Evolutionary conservation across 176 grass and related monocot genomes (phyloP), one percentile per base, ranked within the genome.

Genomic region (Eragrostis nindensis): DNA sequence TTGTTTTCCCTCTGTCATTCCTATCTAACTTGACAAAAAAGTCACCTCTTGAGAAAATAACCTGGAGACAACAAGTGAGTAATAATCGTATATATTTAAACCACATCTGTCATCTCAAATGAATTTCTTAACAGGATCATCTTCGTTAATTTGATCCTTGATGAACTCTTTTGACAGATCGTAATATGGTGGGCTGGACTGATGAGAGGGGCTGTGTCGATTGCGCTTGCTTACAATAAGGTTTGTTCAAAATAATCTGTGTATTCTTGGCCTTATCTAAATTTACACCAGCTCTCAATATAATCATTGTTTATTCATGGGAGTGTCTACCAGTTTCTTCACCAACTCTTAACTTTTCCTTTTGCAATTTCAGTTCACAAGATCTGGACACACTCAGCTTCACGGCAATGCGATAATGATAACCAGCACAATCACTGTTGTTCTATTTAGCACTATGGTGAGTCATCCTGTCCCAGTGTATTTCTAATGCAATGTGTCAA

Each of bases 201-300:
- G 44, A 98, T 98, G 95, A 85, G 95, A 92, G 95, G 95, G 36
- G 95, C 95, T 21, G 95, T 98, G 11, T 98, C 95, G 1, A 98
- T 98, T 53, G 95, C 95, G 59, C 95, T 98, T 61, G 95, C 95
- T 83, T 98, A 98, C 76, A 98, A 98, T 48, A 87, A 98, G 95
- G 95, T 98, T 76, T 70, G 87, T 70, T 42, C 22, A 53, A 83
- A 29, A 84, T 27, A 71, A 27, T 30, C 0, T 62, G 62, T 24
- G 39, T 12, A 4, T 39, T 11, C 59, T 65, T 32, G 55, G 14
- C 21, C 52, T 29, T 40, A 25, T 26, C n/a, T 41, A 26, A 40
- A 2, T 74, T 68, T 0, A 3, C 68, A 44, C 44, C 15, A 12
- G 6, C 17, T 72, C 3, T 21, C 46, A 21, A 8, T 62, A 42